Conservation (phyloP, 1,284 basidiomycete genomes). For the Ganoderma sp. region DNA sequence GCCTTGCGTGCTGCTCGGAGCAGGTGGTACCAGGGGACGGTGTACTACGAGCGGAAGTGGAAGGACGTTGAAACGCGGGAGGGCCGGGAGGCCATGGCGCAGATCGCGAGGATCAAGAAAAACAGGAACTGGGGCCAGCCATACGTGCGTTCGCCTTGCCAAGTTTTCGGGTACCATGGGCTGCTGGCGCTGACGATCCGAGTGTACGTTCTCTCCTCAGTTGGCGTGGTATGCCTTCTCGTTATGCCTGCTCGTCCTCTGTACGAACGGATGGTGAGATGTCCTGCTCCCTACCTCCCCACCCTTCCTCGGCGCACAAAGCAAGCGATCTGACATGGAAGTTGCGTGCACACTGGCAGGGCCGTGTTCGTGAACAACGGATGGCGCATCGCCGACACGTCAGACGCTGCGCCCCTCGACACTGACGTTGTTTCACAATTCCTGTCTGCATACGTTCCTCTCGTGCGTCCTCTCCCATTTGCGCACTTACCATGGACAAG, state of each 20-base stretch:
- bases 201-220: slow-evolving; percentile 13
- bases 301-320: too few relatives aligned
- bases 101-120: slow-evolving; percentile 36
- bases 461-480: slow-evolving; percentile 30
- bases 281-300: too few relatives aligned
- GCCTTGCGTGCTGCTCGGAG: too few relatives aligned
- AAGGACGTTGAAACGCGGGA: slow-evolving; percentile 12
- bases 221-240: slow-evolving; percentile 39
- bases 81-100: slow-evolving; percentile 21
- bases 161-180: too few relatives aligned
- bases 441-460: slow-evolving; percentile 39
- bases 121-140: slow-evolving; percentile 39
- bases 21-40: slow-evolving; percentile 40
- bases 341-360: slow-evolving; percentile 23
- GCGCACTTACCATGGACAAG: too few relatives aligned
- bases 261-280: slow-evolving; percentile 39
- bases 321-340: background rate
- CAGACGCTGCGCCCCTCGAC: background rate
- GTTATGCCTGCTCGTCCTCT: slow-evolving; percentile 37
- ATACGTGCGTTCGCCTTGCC: slow-evolving; percentile 27
- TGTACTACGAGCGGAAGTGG: slow-evolving; percentile 35
- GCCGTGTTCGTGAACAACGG: slow-evolving; percentile 38
- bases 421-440: slow-evolving; percentile 34
- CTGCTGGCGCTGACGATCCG: too few relatives aligned
- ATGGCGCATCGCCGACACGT: slow-evolving; percentile 34